Base-by-base conservation (phyloP, 495 filamentous ascomycete genomes). In the Trichoderma parareesei region DNA sequence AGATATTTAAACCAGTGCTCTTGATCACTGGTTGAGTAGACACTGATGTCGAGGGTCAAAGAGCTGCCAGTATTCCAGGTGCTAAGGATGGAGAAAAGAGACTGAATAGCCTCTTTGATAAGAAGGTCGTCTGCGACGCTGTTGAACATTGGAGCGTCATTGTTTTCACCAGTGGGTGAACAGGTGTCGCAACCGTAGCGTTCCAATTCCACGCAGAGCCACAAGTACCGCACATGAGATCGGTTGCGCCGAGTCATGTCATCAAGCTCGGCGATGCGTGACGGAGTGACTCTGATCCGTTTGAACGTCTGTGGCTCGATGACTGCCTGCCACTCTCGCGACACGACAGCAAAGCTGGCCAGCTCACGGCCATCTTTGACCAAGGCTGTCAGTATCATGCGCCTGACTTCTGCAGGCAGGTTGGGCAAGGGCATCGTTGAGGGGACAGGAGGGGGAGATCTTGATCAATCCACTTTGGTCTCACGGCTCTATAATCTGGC, bases 11-110 rank as follows among this genome's bases (percentile, higher is more conserved):
- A 76, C 70, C 68, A 73, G 69, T 76, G 72, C 66, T 72, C 67
- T 62, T 68, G 71, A 64, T 74, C 74, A 67, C 72, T 77, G 49
- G 71, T 73, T 59, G 75, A 74, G 66, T 76, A 70, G 64, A 75
- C 69, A 67, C 76, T 74, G 60, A 77, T 75, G 67, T 77, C 76
- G 62, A 77, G 72, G 60, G 71, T 62, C 66, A 78, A 74, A 63
- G 70, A 67, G 69, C 71, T 62, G 48, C 67, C 67, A 63, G 67
- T 70, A 61, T 76, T 71, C 74, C 72, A 77, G 61, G 66, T 68
- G 68, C 74, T 72, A 66, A 78, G 73, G 67, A 67, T 64, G 33
- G 69, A 74, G 67, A 76, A 72, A 59, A 76, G 67, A 68, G 69
- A 68, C 65, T 69, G 65, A 67, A 78, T 71, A 27, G 71, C 66